Evolutionary conservation across 2,329 filamentous ascomycete species (phyloP), one percentile per base, ranked within the genome.

Genomic region (Furcasterigmium sp.): DNA sequence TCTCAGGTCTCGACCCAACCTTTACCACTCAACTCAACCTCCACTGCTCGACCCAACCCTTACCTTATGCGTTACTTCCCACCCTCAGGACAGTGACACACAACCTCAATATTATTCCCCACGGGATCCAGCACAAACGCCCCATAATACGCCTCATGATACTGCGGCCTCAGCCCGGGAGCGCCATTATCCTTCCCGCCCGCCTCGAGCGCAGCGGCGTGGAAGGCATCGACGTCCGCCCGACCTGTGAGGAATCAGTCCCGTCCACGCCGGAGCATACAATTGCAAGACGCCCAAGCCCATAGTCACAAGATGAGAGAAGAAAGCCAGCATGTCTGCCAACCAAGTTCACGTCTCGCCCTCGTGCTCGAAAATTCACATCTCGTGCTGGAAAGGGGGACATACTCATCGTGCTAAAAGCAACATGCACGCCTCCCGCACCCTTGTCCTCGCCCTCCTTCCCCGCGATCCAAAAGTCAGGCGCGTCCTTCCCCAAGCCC

Each of bases 81-180:
- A 3, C n/a, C n/a, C n/a, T 35, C 15, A 5, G 48, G 46, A 34
- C 29, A 42, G 39, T 49, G 48, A 36, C 58, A 62, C 10, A 73
- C 61, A 41, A 64, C 64, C 56, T 78, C 75, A 36, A 76, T 65
- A 49, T 78, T 78, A 51, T 77, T 77, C 0, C 74, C 73, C 4
- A 62, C 56, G 2, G 72, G 70, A 51, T 77, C 73, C 32, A 65
- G 53, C 6, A 76, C 61, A 57, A 72, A 78, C 1, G 73, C 70
- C 2, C 55, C 73, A 41, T 76, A 78, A 53, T 77, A 78, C 6
- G 60, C 60, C 13, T 63, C 52, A 36, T 63, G 61, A 51, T 75
- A 76, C 13, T 71, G 55, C 4, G 62, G 45, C 34, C 72, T 57
- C 11, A 62, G 25, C 0, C 74, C 75, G 0, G 75, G 74, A 14